Base-by-base conservation (phyloP, 2,329 filamentous ascomycete species). In the Trichoderma semiorbis region DNA sequence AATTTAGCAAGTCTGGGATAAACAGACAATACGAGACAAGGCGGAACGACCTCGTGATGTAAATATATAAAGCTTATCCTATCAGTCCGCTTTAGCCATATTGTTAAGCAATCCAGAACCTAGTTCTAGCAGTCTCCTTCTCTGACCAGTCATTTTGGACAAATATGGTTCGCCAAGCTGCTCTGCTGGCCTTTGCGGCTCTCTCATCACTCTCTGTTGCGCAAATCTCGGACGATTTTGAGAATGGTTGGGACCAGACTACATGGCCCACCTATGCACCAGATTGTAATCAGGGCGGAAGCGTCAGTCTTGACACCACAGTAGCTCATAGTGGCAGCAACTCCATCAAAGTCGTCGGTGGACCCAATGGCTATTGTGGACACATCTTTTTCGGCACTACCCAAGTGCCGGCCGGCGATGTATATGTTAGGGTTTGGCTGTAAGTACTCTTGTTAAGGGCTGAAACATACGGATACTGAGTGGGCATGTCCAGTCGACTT, bases 381-480 rank as follows among this genome's bases (percentile, higher is more conserved):
- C 67, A 69, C 30, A 69, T 69, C 39, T 69, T 69, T 58, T 69
- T 69, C 11, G 67, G 67, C 67, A 69, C 67, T 28, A 69, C 67
- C 14, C 11, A 69, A 18, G 67, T 69, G 39, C 67, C 66, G 16
- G 50, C 57, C 21, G 67, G 67, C 6, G 67, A 62, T n/a, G 67
- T 69, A 39, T 69, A 69, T 28, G 67, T 69, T 7, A 53, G 67
- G 62, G 67, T 36, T 28, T 69, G 67, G 67, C 39, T 69, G 67
- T 69, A 50, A 69, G 67, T 69, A 36, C 16, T 36, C 57, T 69
- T 30, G 11, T 24, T 16, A 28, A 7, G 26, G 39, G 18, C 28
- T 30, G 26, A 2, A 28, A 16, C 36, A 28, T 21, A 53, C n/a
- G 28, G 16, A 53, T 69, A 69, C 39, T 69, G 21, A 69, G 28